Base-by-base conservation (phyloP, 306 rosid genomes). In the Ceratonia siliqua region DNA sequence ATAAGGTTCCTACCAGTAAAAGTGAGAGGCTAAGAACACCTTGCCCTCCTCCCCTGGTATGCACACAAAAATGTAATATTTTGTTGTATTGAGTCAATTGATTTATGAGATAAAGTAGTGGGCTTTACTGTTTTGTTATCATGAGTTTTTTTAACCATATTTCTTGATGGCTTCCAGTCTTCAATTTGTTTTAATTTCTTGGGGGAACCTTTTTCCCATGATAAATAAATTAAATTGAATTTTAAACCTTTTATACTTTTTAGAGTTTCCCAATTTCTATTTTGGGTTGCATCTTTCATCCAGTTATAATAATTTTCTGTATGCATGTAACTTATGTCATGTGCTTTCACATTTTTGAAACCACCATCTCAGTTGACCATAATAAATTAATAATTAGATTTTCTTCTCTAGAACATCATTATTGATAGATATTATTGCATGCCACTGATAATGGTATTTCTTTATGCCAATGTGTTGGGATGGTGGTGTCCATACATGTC, bases 21-120 rank as follows among this genome's bases (percentile, higher is more conserved):
- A 72, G 30, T 71, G 49, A 41, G 42, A 42, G 57, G 35, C n/a
- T 28, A 52, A 27, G 61, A 42, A 22, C 8, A 45, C 57, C 75
- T n/a, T 72, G 43, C 65, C 42, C 14, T 30, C 4, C 65, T 30
- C 21, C 2, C 22, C 10, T 15, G 42, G 24, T 2, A 30, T 30
- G 42, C 42, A 58, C 6, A 30, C 1, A 57, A 10, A 54, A 53
- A 25, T 35, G 25, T 48, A 35, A 38, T 36, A 21, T 53, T 35
- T 20, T 35, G 42, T 22, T 12, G 17, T 15, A 22, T 54, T 53
- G 39, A 36, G 25, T 17, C 43, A 15, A 22, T 54, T 53, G 39
- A 36, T 25, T 17, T 65, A 15, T 45, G 41, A 42, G 25, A 36
- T 43, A 32, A 15, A 58, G 42, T 11, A n/a, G 14, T 30, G 42